These are phyloP conservation scores for Kitagawia praeruptora DNA, from an alignment of 129 eudicot genomes.

Conservation along the genomic window DNA sequence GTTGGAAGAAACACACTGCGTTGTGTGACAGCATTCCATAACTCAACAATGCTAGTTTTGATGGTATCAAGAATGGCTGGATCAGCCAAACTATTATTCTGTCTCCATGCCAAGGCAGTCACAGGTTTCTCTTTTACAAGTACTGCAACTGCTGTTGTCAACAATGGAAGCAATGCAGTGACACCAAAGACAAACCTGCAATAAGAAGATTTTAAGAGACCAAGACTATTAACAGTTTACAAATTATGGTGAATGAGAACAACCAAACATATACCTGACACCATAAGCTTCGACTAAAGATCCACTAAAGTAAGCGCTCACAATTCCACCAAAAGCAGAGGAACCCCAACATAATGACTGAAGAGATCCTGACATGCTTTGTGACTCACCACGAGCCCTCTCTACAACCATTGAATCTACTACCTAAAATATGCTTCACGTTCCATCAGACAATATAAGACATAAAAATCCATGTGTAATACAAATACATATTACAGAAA, in stretches of 20 bases:
- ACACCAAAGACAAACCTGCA: constrained; percentile 95
- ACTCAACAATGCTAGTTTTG: constrained; percentile 40
- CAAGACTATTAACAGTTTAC: neutral
- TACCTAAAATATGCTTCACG: constrained; percentile 54
- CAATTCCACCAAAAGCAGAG: constrained; percentile 90
- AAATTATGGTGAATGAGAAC: neutral
- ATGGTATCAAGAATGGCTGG: constrained; percentile 39
- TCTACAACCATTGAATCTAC: constrained; percentile 99
- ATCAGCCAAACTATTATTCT: constrained; percentile 13
- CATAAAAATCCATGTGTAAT: neutral
- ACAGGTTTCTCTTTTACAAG: constrained; percentile 80
- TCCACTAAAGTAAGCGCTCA: constrained; percentile 98
- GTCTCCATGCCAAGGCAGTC: constrained; percentile 32
- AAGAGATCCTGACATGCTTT: constrained; percentile 97
- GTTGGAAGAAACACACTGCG: constrained; percentile 90
- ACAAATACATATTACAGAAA: neutral
- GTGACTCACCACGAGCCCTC: constrained; percentile 99
- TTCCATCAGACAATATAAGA: constrained; percentile 5
- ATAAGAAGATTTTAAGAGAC: constrained; percentile 8
- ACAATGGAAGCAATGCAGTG: constrained; percentile 81
- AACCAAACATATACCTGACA: constrained; percentile 63
- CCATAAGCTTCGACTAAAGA: constrained; percentile 94
- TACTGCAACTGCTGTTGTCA: constrained; percentile 93
- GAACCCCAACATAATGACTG: constrained; percentile 99
- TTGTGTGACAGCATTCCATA: constrained; percentile 75